A percentile compares a stretch with the other conserved stretches of the same genome.
phyloP scores from a whole-genome alignment of 805 yeast genomes.

The Brettanomyces custersianus region DNA sequence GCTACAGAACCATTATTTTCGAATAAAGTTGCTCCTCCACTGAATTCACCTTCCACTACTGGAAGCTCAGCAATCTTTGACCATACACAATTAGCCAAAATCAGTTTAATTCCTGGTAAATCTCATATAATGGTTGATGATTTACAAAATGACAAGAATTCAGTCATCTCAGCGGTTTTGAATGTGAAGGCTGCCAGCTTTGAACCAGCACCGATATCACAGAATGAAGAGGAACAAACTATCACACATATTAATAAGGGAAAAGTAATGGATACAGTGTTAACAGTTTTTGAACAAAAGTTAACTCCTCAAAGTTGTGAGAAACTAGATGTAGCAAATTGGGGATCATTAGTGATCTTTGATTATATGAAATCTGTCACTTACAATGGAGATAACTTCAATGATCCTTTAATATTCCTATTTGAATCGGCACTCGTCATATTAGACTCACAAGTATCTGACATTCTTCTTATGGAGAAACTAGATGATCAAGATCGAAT shows the following conservation, averaged over 20 bases:
- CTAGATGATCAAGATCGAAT: constrained; percentile 11
- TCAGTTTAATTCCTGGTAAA: constrained; percentile 19
- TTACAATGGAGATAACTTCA: constrained; percentile 7
- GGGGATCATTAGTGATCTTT: constrained; percentile 19
- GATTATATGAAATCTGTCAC: constrained; percentile 14
- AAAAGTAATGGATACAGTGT: constrained; percentile 14
- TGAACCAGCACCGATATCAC: constrained; percentile 16
- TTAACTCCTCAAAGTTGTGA: constrained; percentile 4
- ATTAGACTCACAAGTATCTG: constrained; percentile 10
- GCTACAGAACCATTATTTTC: not conserved
- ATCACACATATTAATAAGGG: constrained; percentile 13
- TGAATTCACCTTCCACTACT: constrained; percentile 4
- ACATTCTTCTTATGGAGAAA: constrained; percentile 12
- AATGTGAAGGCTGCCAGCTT: constrained; percentile 17
- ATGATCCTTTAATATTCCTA: constrained; percentile 8
- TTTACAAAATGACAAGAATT: constrained; percentile 4
- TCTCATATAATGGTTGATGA: constrained; percentile 14
- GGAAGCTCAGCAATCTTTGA: not conserved
- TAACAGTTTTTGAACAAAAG: constrained; percentile 11
- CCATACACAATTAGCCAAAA: constrained; percentile 11
- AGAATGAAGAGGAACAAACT: constrained; percentile 11
- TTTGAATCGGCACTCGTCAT: constrained; percentile 18
- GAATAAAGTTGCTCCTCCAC: not conserved
- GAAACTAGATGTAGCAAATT: constrained; percentile 13
- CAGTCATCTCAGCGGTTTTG: constrained; percentile 16